phyloP scores from a whole-genome alignment of 306 rosid genomes.

The Comarum palustre region DNA sequence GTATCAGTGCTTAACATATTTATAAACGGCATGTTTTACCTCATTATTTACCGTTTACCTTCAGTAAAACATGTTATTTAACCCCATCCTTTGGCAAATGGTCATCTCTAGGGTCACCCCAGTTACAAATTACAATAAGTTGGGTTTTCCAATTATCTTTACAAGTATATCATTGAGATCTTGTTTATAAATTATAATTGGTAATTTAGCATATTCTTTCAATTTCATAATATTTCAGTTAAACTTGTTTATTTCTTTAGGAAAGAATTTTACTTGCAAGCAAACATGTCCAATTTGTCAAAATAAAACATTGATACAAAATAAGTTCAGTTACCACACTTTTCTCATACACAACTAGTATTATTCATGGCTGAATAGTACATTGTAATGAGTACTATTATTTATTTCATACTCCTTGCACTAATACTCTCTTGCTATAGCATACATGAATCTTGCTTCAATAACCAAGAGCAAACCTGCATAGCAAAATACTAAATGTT shows the following conservation, averaged over 20 bases:
- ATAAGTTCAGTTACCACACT: neutral
- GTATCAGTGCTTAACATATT: neutral
- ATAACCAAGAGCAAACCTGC: constrained; percentile 12
- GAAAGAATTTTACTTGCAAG: neutral
- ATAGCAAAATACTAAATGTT: neutral
- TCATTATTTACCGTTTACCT: neutral
- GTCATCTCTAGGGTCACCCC: neutral
- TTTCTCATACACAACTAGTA: neutral
- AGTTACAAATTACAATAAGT: neutral
- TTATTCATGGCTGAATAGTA: neutral
- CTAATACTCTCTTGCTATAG: neutral
- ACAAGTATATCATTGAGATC: neutral
- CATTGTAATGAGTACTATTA: neutral
- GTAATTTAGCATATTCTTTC: too few species aligned
- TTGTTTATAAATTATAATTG: too few species aligned
- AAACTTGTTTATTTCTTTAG: neutral
- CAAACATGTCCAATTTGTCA: neutral
- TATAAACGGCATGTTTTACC: neutral
- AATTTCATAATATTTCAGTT: too few species aligned
- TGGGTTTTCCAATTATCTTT: neutral
- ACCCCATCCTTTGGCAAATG: neutral
- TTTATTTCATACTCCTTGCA: neutral
- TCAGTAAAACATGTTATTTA: neutral
- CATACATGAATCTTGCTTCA: neutral
- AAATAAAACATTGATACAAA: neutral